phyloP scores from a whole-genome alignment of 768 basidiomycete genomes.

The Psilocybe subaeruginosa region DNA sequence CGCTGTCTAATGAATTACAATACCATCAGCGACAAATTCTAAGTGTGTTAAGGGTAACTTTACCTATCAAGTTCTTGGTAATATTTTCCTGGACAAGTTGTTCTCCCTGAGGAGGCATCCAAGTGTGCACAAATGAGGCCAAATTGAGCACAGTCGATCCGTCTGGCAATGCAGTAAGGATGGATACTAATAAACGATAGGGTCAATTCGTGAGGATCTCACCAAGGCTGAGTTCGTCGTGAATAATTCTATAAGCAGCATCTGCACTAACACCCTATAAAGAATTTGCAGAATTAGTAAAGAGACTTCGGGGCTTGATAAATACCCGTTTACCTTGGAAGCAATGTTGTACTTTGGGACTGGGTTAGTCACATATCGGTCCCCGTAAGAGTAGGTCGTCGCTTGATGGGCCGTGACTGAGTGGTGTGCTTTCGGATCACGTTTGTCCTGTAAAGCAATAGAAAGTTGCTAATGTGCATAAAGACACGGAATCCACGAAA shows the following conservation, averaged over 20 bases:
- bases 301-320: not conserved
- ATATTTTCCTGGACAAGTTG: constrained; percentile 65
- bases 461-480: not conserved
- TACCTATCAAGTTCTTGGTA: constrained; percentile 65
- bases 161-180: constrained; percentile 35
- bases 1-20: constrained; percentile 24
- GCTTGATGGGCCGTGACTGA: constrained; percentile 22
- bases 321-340: constrained; percentile 39
- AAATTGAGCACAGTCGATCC: constrained; percentile 66
- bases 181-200: not conserved
- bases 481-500: constrained; percentile 4
- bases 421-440: constrained; percentile 19
- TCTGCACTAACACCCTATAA: constrained; percentile 58
- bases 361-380: constrained; percentile 66
- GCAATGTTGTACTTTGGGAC: constrained; percentile 74
- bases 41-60: not conserved
- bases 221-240: constrained; percentile 65
- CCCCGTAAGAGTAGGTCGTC: constrained; percentile 53
- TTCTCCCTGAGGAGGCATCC: constrained; percentile 58
- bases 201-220: constrained; percentile 26
- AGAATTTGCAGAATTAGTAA: not conserved
- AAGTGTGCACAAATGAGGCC: constrained; percentile 65
- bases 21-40: not conserved
- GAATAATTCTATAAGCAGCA: constrained; percentile 56
- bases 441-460: constrained; percentile 23